phyloP scores from a whole-genome alignment of 495 filamentous ascomycete species.

The Annulohypoxylon bovei region DNA sequence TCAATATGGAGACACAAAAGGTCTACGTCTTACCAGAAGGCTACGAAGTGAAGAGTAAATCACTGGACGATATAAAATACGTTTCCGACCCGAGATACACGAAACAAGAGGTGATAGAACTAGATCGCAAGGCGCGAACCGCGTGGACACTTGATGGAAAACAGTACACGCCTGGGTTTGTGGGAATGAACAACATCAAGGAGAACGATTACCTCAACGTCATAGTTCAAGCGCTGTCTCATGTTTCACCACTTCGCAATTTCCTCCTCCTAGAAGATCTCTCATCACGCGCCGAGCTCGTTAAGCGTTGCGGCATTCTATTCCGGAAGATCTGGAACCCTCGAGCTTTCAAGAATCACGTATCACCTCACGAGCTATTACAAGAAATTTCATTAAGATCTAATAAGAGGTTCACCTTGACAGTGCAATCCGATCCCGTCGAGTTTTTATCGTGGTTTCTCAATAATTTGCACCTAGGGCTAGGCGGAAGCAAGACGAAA shows the following conservation, averaged over 20 bases:
- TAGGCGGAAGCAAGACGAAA: constrained; percentile 90
- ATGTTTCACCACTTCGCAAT: constrained; percentile 90
- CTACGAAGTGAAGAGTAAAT: constrained; percentile 95
- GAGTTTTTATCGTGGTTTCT: constrained; percentile 98
- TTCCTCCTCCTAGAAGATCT: constrained; percentile 90
- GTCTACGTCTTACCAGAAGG: constrained; percentile 97
- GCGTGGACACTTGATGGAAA: constrained; percentile 82
- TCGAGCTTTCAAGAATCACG: constrained; percentile 94
- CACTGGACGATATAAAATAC: constrained; percentile 98
- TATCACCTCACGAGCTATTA: constrained; percentile 95
- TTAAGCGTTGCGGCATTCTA: constrained; percentile 85
- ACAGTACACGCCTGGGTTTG: constrained; percentile 91
- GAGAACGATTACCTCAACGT: constrained; percentile 99
- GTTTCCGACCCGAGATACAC: constrained; percentile 92
- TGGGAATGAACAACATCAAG: constrained; percentile 99
- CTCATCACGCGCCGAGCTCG: constrained; percentile 62
- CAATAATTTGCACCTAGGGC: constrained; percentile 89
- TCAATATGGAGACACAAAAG: constrained; percentile 95
- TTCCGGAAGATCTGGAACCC: constrained; percentile 99
- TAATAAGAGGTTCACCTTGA: constrained; percentile 91
- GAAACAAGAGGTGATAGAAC: constrained; percentile 76
- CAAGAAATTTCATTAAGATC: constrained; percentile 92
- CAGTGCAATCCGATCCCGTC: constrained; percentile 90
- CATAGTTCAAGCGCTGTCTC: constrained; percentile 90
- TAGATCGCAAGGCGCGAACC: constrained; percentile 80